A percentile compares a stretch with the other conserved stretches of the same genome.
Conservation (phyloP, 2,329 filamentous ascomycete species). For the Fusarium domesticum region DNA sequence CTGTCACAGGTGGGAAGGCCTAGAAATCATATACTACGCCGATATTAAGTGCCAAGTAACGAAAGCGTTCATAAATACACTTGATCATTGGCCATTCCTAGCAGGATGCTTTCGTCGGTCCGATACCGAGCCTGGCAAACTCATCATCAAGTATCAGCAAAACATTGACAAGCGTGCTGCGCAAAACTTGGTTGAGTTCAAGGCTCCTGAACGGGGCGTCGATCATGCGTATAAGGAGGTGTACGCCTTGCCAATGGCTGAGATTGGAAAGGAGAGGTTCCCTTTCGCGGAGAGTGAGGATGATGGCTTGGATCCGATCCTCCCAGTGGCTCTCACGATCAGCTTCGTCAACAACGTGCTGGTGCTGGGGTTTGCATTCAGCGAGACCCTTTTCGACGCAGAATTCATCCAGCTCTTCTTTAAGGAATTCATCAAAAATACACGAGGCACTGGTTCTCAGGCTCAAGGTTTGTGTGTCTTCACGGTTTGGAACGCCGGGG, state of each 20-base stretch:
- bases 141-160: constrained; percentile 11
- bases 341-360: constrained; percentile 4
- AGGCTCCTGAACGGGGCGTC: neutral
- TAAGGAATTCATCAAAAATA: constrained; percentile 8
- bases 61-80: constrained; percentile 4
- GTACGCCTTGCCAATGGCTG: neutral
- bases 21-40: neutral
- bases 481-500: neutral
- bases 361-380: constrained; percentile 19
- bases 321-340: constrained; percentile 12
- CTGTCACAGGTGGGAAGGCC: neutral
- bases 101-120: constrained; percentile 7
- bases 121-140: neutral
- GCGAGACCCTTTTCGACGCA: constrained; percentile 18
- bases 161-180: neutral
- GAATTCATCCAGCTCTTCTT: constrained; percentile 22
- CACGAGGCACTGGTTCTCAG: neutral
- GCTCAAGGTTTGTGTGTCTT: constrained; percentile 8
- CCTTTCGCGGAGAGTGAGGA: neutral
- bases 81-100: constrained; percentile 18
- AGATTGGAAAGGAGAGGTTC: constrained; percentile 6
- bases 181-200: neutral
- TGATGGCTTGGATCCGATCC: neutral
- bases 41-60: neutral
- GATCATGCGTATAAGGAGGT: neutral